phyloP scores from a whole-genome alignment of 2,329 filamentous ascomycete genomes.

The Periglandula ipomoeae region DNA sequence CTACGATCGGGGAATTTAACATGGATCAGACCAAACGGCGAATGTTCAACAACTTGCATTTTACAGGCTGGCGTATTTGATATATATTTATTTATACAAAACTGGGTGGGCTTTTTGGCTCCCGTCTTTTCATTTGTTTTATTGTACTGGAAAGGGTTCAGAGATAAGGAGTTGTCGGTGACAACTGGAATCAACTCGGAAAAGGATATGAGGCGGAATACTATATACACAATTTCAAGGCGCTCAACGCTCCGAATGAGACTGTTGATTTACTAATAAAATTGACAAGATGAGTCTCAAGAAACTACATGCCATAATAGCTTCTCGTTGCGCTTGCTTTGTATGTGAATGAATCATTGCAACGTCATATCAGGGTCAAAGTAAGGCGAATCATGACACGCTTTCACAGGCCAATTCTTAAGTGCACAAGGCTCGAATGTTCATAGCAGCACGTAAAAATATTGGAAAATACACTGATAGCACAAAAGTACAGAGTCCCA shows the following conservation, averaged over 20 bases:
- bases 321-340: neutral
- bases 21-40: conserved; percentile 13
- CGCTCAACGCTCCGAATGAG: conserved; percentile 11
- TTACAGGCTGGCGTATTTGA: conserved; percentile 14
- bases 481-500: neutral
- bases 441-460: neutral
- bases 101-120: conserved; percentile 5
- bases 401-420: too few species aligned
- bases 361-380: too few species aligned
- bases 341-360: neutral
- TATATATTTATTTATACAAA: conserved; percentile 5
- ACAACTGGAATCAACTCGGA: conserved; percentile 7
- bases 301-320: too few species aligned
- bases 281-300: neutral
- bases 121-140: neutral
- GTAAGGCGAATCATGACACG: too few species aligned
- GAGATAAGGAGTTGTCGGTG: conserved; percentile 11
- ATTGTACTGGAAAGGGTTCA: neutral
- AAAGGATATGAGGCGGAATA: neutral
- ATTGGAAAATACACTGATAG: neutral
- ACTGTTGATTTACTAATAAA: neutral
- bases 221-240: conserved; percentile 4
- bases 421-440: too few species aligned
- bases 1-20: conserved; percentile 13
- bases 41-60: conserved; percentile 20